phyloP scores from a whole-genome alignment of 768 basidiomycete genomes.

The Trametes cinnabarina region DNA sequence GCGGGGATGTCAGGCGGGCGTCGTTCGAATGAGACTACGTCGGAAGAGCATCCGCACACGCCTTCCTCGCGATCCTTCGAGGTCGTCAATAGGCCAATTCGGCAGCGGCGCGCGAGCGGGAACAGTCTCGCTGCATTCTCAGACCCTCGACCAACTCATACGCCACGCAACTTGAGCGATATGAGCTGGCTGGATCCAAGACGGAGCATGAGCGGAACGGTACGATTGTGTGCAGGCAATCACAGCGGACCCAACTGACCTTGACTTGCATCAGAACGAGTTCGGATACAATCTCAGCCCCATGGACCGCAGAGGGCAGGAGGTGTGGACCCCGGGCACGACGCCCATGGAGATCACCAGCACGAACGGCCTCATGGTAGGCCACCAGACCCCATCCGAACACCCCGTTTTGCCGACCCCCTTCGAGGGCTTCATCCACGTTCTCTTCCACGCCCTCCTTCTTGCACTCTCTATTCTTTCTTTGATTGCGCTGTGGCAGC shows the following conservation, averaged over 20 bases:
- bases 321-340: constrained; percentile 51
- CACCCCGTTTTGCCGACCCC: constrained; percentile 30
- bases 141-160: constrained; percentile 43
- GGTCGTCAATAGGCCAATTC: constrained; percentile 50
- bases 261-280: constrained; percentile 53
- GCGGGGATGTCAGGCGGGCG: constrained; percentile 35
- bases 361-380: constrained; percentile 36
- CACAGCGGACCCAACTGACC: constrained; percentile 6
- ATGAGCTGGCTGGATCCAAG: constrained; percentile 78
- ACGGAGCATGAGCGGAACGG: constrained; percentile 68
- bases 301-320: constrained; percentile 44
- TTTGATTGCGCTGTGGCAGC: constrained; percentile 57
- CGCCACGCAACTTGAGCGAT: constrained; percentile 61
- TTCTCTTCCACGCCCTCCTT: constrained; percentile 55
- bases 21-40: constrained; percentile 40
- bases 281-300: constrained; percentile 68
- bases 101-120: constrained; percentile 50
- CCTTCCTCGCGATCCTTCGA: constrained; percentile 43
- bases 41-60: constrained; percentile 29
- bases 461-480: constrained; percentile 57
- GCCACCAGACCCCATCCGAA: constrained; percentile 10
- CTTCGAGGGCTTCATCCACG: constrained; percentile 43
- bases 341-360: constrained; percentile 42
- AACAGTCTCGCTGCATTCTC: constrained; percentile 40
- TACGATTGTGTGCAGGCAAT: constrained; percentile 35